Evolutionary conservation across 768 basidiomycete genomes (phyloP).

Genomic region (Mycena metata): DNA sequence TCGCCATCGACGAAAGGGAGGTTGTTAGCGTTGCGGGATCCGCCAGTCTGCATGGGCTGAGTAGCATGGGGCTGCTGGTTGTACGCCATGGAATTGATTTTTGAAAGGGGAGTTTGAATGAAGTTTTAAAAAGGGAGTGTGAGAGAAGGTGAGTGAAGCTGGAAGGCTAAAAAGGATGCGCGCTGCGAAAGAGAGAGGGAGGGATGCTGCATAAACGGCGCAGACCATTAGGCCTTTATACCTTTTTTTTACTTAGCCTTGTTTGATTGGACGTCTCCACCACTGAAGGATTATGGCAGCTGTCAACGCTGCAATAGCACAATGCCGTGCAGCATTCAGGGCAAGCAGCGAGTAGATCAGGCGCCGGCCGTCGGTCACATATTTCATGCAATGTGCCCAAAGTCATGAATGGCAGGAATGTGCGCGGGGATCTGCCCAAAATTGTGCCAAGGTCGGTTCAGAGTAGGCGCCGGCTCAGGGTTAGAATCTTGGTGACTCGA

Average conservation of each 20-base stretch:
- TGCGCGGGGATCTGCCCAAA: conserved; percentile 28
- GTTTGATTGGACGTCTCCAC: conserved; percentile 20
- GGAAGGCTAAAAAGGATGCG: conserved; percentile 16
- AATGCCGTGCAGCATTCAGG: conserved; percentile 23
- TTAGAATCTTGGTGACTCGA: conserved; percentile 11
- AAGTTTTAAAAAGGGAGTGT: conserved; percentile 29
- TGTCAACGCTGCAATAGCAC: conserved; percentile 13
- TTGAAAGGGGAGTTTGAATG: conserved; percentile 28
- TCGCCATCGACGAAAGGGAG: conserved; percentile 34
- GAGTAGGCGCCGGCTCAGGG: background rate
- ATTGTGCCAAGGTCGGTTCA: conserved; percentile 3
- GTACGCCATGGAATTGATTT: conserved; percentile 27
- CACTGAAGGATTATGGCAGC: conserved; percentile 15
- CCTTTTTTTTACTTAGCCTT: conserved; percentile 13
- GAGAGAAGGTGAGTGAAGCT: conserved; percentile 1
- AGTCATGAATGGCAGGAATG: conserved; percentile 24
- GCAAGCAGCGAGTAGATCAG: conserved; percentile 21
- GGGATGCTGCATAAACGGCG: background rate
- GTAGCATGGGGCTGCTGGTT: conserved; percentile 37
- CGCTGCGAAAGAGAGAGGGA: conserved; percentile 27
- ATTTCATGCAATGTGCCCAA: conserved; percentile 1
- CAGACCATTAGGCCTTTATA: conserved; percentile 24
- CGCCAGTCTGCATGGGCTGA: conserved; percentile 36
- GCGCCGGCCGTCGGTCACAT: conserved; percentile 37
- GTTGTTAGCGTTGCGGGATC: conserved; percentile 37